Percentiles rank a stretch among this genome's conserved stretches.
Evolutionary conservation across 2,329 filamentous ascomycete species (phyloP).

Genomic region (Colletotrichum scovillei): DNA sequence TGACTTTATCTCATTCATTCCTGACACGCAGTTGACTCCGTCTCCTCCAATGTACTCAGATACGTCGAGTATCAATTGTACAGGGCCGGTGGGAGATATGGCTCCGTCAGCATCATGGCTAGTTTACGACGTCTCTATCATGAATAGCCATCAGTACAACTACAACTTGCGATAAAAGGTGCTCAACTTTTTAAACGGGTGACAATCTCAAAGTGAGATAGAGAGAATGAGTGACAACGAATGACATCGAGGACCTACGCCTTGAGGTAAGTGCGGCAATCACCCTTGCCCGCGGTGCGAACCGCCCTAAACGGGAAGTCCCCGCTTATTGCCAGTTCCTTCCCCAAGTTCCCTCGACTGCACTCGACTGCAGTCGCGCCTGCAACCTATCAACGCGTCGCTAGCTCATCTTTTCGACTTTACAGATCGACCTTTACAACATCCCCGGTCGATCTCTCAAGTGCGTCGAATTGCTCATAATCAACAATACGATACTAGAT

Average conservation of each 20-base stretch:
- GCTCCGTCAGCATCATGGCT: not conserved
- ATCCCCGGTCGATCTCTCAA: not conserved
- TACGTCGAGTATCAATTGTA: too few relatives aligned
- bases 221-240: not conserved
- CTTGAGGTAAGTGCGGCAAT: not conserved
- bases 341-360: too few relatives aligned
- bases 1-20: not conserved
- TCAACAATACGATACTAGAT: not conserved
- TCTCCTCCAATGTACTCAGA: not conserved
- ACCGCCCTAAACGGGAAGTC: not conserved
- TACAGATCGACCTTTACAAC: not conserved
- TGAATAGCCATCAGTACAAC: not conserved
- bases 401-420: not conserved
- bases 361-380: not conserved
- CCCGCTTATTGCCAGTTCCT: constrained; percentile 19
- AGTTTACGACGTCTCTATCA: not conserved
- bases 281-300: not conserved
- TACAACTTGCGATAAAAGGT: too few relatives aligned
- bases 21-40: not conserved
- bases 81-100: not conserved
- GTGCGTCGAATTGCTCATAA: not conserved
- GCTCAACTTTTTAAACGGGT: too few relatives aligned
- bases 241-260: not conserved
- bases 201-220: too few relatives aligned
- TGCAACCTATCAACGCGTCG: constrained; percentile 19